Percentiles rank a stretch among this genome's conserved stretches.
These are phyloP conservation scores for Elsinoe batatas DNA, from an alignment of 2,329 filamentous ascomycete species.

Conservation along the genomic window DNA sequence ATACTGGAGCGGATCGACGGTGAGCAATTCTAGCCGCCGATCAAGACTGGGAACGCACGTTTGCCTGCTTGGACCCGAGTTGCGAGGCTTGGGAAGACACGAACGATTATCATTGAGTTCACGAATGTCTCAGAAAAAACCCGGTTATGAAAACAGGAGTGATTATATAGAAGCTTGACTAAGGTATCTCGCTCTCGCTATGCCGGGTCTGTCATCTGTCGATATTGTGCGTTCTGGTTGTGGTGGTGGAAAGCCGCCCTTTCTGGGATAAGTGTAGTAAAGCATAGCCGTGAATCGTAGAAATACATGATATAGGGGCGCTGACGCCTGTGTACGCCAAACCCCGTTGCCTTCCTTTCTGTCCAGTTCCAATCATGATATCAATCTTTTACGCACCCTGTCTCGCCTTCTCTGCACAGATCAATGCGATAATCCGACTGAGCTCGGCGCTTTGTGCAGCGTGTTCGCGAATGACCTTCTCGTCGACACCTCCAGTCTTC, in stretches of 20 bases:
- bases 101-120: background rate
- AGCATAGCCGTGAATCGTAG: conserved; percentile 12
- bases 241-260: background rate
- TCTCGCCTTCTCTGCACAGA: conserved; percentile 44
- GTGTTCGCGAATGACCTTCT: conserved; percentile 40
- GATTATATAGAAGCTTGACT: background rate
- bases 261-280: conserved; percentile 1
- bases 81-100: background rate
- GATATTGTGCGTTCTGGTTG: conserved; percentile 3
- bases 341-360: background rate
- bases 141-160: background rate
- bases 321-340: conserved; percentile 9
- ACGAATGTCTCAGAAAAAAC: background rate
- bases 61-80: background rate
- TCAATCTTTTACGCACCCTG: conserved; percentile 30
- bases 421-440: conserved; percentile 40
- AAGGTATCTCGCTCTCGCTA: conserved; percentile 11
- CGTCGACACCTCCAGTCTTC: conserved; percentile 35
- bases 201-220: conserved; percentile 4
- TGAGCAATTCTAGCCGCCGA: conserved; percentile 7
- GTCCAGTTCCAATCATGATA: background rate
- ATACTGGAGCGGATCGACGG: background rate
- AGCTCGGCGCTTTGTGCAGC: conserved; percentile 41
- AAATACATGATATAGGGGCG: background rate
- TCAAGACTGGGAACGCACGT: conserved; percentile 2